Evolutionary conservation across 1,139 yeast species (phyloP), one percentile per base, ranked within the genome.

Genomic region (Saccharomyces pastorianus): DNA sequence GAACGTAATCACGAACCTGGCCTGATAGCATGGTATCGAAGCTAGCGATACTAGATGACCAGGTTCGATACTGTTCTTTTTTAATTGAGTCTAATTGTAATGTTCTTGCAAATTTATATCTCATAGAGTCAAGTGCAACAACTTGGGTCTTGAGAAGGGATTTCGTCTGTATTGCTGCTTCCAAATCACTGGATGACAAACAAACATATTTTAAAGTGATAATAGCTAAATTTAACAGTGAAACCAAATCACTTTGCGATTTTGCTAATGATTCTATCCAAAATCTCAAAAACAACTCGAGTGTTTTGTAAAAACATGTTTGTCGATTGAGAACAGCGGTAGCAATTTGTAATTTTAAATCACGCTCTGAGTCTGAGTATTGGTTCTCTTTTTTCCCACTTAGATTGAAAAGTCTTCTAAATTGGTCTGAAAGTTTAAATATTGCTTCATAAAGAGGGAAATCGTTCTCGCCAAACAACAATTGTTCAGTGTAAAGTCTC

Each of bases 1-100:
- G 77, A n/a, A 88, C 91, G 66, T 86, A 87, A 52, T 84, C 86
- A 59, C 78, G 73, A 0, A 86, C 88, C 65, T 88, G 93, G 17
- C 72, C 71, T 4, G 77, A 69, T 57, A 87, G 73, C 51, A 76
- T 71, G 13, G 71, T 71, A 64, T 82, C 79, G 63, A 88, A 84
- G 42, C 73, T 77, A 8, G 67, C 58, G 50, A 81, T 73, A 55
- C 74, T 72, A 2, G 59, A 58, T 11, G 70, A 65, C 76, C 77
- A 74, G 41, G 65, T 66, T 17, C 58, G 55, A 28, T 65, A 62
- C 28, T 72, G 66, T 3, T 55, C 53, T 4, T 53, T 54, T 59
- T 78, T 83, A 46, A 82, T 64, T 34, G 69, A 70, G 6, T 68
- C 64, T 20, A 85, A 73, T 67, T 88, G 95, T 31, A 71, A 69